phyloP scores from a whole-genome alignment of 108 stramenopile genomes.

The Seminavis robusta region DNA sequence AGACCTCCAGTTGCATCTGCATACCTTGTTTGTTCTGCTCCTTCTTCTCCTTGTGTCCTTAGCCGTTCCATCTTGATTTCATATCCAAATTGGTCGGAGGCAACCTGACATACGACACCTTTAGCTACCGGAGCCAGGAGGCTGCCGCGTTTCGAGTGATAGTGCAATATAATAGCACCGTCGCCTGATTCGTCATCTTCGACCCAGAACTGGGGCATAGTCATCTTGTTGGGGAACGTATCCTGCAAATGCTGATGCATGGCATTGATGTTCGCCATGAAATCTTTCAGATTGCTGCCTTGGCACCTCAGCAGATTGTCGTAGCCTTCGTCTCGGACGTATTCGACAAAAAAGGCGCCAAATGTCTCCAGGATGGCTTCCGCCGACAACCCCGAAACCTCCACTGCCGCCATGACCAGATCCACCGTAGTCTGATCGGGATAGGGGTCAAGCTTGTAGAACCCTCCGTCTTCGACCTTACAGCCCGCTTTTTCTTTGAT shows the following conservation, averaged over 20 bases:
- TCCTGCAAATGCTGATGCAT: conserved; percentile 35
- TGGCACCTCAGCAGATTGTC: conserved; percentile 41
- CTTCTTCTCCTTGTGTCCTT: background rate
- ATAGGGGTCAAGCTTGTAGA: conserved; percentile 27
- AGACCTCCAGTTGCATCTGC: too few species aligned
- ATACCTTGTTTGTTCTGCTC: background rate
- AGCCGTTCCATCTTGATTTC: conserved; percentile 24
- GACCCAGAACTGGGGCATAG: conserved; percentile 41
- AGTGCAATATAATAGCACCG: conserved; percentile 27
- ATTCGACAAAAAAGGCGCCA: conserved; percentile 35
- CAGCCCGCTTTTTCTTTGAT: conserved; percentile 46
- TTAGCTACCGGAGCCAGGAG: conserved; percentile 24
- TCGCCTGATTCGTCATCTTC: conserved; percentile 26
- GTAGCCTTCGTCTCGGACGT: conserved; percentile 25
- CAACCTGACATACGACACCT: conserved; percentile 33
- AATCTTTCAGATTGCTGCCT: conserved; percentile 28
- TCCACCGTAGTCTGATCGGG: conserved; percentile 25
- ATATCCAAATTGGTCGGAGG: conserved; percentile 28
- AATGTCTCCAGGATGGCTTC: conserved; percentile 32
- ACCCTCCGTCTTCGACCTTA: conserved; percentile 27
- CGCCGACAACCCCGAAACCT: conserved; percentile 12
- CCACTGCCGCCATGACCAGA: conserved; percentile 24
- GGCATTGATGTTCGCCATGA: conserved; percentile 37
- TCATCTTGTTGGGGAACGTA: conserved; percentile 20
- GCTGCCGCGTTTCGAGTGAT: conserved; percentile 20